phyloP scores from a whole-genome alignment of 2,329 filamentous ascomycete species.

The Talaromyces marneffei region DNA sequence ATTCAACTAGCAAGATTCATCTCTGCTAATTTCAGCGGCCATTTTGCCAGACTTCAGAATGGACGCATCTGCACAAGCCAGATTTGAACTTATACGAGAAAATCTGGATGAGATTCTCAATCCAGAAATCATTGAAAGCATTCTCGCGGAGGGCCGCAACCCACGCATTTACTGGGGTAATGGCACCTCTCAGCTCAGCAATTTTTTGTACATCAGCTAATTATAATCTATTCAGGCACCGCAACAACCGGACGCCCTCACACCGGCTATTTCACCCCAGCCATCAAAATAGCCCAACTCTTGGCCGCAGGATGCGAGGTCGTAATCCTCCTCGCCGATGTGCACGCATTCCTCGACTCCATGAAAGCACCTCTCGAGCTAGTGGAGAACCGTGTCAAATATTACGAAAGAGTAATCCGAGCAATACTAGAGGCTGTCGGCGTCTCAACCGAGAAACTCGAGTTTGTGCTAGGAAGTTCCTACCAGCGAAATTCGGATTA shows the following conservation, averaged over 20 bases:
- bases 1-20: too few species aligned
- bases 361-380: slow-evolving; percentile 80
- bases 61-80: slow-evolving; percentile 43
- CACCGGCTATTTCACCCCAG: slow-evolving; percentile 81
- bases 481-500: slow-evolving; percentile 68
- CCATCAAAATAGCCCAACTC: slow-evolving; percentile 84
- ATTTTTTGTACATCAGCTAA: slow-evolving; percentile 1
- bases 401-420: slow-evolving; percentile 74
- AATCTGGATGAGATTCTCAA: slow-evolving; percentile 80
- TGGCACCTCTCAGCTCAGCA: background rate
- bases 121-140: slow-evolving; percentile 45
- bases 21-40: background rate
- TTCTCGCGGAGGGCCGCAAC: slow-evolving; percentile 26
- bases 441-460: slow-evolving; percentile 70
- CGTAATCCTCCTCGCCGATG: slow-evolving; percentile 64
- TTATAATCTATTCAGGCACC: slow-evolving; percentile 38
- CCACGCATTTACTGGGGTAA: slow-evolving; percentile 32
- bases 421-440: slow-evolving; percentile 69
- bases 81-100: slow-evolving; percentile 68
- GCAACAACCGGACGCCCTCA: slow-evolving; percentile 84
- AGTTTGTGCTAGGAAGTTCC: slow-evolving; percentile 76
- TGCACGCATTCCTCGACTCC: slow-evolving; percentile 51
- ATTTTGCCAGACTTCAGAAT: background rate
- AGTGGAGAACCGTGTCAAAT: slow-evolving; percentile 72
- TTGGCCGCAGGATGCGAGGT: slow-evolving; percentile 78